A percentile compares a stretch with the other conserved stretches of the same genome.
phyloP scores from a whole-genome alignment of 805 yeast species.

The Metschnikowia chrysomelidarum region DNA sequence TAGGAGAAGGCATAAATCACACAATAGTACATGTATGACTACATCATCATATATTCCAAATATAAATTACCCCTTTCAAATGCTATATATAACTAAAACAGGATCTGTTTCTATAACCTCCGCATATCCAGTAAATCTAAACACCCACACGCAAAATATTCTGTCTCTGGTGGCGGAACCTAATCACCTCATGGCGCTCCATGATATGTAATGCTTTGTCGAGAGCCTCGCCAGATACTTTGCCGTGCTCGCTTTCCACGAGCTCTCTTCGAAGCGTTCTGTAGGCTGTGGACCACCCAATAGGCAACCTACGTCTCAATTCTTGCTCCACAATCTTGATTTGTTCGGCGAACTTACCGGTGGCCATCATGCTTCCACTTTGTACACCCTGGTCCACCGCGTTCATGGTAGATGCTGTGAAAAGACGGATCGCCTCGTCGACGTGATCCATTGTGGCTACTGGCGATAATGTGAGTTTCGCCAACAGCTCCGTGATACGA shows the following conservation, averaged over 20 bases:
- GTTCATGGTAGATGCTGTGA: constrained; percentile 96
- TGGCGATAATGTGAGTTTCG: constrained; percentile 79
- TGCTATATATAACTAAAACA: no score
- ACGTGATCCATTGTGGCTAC: constrained; percentile 88
- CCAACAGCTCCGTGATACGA: constrained; percentile 91
- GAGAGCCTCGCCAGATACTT: constrained; percentile 65
- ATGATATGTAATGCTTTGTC: constrained; percentile 79
- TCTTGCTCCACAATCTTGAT: constrained; percentile 80
- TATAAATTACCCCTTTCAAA: no score
- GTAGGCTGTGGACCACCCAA: constrained; percentile 94
- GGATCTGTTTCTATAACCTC: no score
- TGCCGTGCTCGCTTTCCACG: constrained; percentile 60
- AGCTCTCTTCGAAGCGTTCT: constrained; percentile 81
- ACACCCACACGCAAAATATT: constrained; percentile 19
- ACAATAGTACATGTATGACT: no score
- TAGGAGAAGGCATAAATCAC: no score
- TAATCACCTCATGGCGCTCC: constrained; percentile 85
- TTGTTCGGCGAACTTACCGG: constrained; percentile 64
- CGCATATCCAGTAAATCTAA: constrained; percentile 1
- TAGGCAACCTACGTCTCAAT: constrained; percentile 84
- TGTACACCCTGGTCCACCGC: constrained; percentile 74
- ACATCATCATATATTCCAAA: no score
- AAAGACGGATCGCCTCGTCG: constrained; percentile 90
- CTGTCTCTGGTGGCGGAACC: constrained; percentile 69
- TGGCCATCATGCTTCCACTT: constrained; percentile 40